phyloP scores from a whole-genome alignment of 2,329 filamentous ascomycete species.

The Colletotrichum truncatum region DNA sequence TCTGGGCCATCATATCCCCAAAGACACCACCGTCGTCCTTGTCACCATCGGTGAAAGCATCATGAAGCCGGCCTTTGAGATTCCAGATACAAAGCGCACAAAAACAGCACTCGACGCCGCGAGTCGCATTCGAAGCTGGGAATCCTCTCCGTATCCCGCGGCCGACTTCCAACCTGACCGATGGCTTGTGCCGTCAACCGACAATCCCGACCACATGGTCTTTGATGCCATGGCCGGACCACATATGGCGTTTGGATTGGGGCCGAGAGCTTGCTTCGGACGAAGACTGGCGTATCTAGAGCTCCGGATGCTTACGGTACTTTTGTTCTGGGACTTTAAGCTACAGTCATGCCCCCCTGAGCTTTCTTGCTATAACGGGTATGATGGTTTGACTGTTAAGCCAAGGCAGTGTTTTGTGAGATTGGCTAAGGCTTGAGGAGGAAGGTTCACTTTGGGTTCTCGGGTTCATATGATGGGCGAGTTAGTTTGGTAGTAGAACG shows the following conservation, averaged over 20 bases:
- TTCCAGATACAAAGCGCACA: conserved; percentile 31
- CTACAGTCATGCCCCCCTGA: conserved; percentile 8
- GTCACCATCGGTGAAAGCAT: conserved; percentile 10
- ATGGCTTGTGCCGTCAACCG: conserved; percentile 23
- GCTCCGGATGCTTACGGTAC: conserved; percentile 34
- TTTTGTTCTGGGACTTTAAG: conserved; percentile 39
- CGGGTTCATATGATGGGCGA: no score
- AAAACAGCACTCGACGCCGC: neutral
- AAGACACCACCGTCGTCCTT: conserved; percentile 33
- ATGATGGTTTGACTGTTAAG: neutral
- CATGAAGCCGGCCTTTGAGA: neutral
- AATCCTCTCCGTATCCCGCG: conserved; percentile 15
- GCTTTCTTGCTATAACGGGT: neutral
- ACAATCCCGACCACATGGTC: neutral
- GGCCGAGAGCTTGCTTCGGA: conserved; percentile 38
- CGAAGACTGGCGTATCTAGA: conserved; percentile 40
- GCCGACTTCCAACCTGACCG: conserved; percentile 31
- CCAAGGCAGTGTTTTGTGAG: neutral
- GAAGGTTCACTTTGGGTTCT: no score
- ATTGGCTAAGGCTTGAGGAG: neutral
- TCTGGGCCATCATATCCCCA: conserved; percentile 36
- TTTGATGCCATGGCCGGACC: conserved; percentile 38
- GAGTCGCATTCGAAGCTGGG: neutral
- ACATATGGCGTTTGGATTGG: conserved; percentile 35
- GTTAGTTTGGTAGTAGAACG: no score